Base-by-base conservation (phyloP, 164 flowering plant species). In the Kalanchoe fedtschenkoi region DNA sequence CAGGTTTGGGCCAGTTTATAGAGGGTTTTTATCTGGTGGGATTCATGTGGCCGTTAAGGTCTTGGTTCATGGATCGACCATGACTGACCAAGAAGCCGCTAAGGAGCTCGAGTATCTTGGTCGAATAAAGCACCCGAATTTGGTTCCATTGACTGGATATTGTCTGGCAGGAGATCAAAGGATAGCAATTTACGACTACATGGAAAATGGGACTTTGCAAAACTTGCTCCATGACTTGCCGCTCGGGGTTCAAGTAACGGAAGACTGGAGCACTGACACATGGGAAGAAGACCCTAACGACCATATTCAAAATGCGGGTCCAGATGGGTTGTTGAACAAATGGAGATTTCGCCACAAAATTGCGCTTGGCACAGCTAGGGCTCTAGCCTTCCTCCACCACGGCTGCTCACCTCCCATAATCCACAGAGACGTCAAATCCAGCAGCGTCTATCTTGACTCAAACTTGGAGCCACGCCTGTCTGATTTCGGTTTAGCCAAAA, bases 1-100 rank as follows among this genome's bases (percentile, higher is more conserved):
- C 29, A 77, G 86, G 59, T 85, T 83, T 59, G 97, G 97, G 26
- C 91, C 95, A 14, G 95, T 91, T 58, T 91, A 91, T 65, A 72
- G 95, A 69, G 95, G 90, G 41, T 74, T 85, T 43, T 73, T 91
- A 19, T 87, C 93, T 0, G 97, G 96, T 17, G 97, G 87, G 46
- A 72, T 87, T 66, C 97, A 89, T 71, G 91, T 91, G 19, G 97
- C 97, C 13, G 82, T 89, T 0, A 91, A 91, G 70, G 97, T 91
- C 47, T 70, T 87, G 71, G 92, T 85, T 41, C 76, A 83, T 65
- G 96, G 87, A 0, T 86, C 90, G 1, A 82, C 88, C 29, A 71
- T 89, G 74, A 80, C 82, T 9, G 95, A 88, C 59, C 76, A 81
- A 60, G 95, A 88, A 73, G 95, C 88, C 54, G 97, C 90, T 24